phyloP scores from a whole-genome alignment of 257 asterid species.

The Coffea eugenioides region DNA sequence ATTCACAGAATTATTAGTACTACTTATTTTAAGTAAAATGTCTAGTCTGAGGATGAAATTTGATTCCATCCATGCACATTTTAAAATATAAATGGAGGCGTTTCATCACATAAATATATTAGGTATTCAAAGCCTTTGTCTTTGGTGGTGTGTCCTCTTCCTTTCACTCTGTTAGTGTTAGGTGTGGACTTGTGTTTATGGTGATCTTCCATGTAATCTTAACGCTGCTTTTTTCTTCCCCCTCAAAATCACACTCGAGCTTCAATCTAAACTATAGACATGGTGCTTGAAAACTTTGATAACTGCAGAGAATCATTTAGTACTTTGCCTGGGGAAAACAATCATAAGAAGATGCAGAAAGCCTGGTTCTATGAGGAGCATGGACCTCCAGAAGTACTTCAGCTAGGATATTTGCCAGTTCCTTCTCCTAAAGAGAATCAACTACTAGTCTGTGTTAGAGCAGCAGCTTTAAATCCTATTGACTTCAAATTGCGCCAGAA shows the following conservation, averaged over 20 bases:
- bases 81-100: not conserved
- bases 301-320: not conserved
- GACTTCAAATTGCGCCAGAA: constrained; percentile 59
- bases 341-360: constrained; percentile 38
- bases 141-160: not conserved
- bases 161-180: not conserved
- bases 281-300: not conserved
- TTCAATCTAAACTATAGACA: not conserved
- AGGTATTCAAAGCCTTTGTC: not conserved
- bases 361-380: constrained; percentile 61
- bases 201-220: not conserved
- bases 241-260: not conserved
- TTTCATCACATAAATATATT: not conserved
- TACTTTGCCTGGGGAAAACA: not conserved
- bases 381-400: constrained; percentile 57
- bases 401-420: constrained; percentile 45
- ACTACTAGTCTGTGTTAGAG: constrained; percentile 47
- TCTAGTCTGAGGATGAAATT: not conserved
- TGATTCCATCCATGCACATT: not conserved
- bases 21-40: too few species aligned
- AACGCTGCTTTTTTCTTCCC: not conserved
- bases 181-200: too few species aligned
- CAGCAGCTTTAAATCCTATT: constrained; percentile 67
- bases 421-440: constrained; percentile 45
- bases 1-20: too few species aligned